Evolutionary conservation across 148 eudicot species (phyloP).

Genomic region (Linanthus parryae): DNA sequence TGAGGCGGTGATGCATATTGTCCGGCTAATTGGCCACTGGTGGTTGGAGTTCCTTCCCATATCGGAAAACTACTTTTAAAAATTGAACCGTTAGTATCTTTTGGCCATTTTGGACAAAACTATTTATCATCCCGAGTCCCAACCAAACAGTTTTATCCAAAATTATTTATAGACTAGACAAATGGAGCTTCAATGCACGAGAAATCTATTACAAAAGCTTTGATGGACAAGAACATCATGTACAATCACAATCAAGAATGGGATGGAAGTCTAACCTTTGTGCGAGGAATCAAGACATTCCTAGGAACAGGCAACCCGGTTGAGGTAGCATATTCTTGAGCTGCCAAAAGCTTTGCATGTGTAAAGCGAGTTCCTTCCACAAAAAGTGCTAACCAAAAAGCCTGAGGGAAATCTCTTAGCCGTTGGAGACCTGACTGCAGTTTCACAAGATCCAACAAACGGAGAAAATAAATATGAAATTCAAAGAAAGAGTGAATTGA

Average conservation of each 20-base stretch:
- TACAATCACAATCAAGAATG: neutral
- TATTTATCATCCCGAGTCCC: too few relatives aligned
- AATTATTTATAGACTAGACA: too few relatives aligned
- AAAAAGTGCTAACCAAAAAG: constrained; percentile 96
- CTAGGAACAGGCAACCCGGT: constrained; percentile 76
- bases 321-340: constrained; percentile 93
- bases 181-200: too few relatives aligned
- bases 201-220: neutral
- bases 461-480: neutral
- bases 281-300: constrained; percentile 87
- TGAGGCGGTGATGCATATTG: too few relatives aligned
- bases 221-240: neutral
- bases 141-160: too few relatives aligned
- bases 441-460: constrained; percentile 12
- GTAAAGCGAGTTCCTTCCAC: constrained; percentile 97
- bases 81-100: too few relatives aligned
- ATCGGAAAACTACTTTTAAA: too few relatives aligned
- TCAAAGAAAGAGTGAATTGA: neutral
- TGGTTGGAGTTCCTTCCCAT: too few relatives aligned
- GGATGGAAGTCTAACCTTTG: constrained; percentile 46
- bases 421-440: constrained; percentile 73
- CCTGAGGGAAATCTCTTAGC: constrained; percentile 71
- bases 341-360: constrained; percentile 82
- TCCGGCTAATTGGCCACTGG: too few relatives aligned
- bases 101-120: too few relatives aligned